phyloP scores from a whole-genome alignment of 352 stramenopile species.

The Phytophthora foliorum region DNA sequence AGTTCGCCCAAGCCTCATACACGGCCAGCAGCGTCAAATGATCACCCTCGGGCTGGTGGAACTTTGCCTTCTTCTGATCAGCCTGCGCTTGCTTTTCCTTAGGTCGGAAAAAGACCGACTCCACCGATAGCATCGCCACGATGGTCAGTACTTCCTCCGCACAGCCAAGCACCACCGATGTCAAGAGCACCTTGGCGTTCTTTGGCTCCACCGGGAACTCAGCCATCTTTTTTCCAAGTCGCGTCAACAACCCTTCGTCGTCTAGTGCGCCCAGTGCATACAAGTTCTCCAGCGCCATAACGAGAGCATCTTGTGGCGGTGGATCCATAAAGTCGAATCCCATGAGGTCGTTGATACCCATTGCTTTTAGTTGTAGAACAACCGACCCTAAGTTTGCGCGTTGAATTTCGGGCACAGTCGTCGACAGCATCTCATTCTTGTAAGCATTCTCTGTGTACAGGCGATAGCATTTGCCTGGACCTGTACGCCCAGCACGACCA shows the following conservation, averaged over 20 bases:
- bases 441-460: slow-evolving; percentile 99
- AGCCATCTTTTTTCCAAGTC: slow-evolving; percentile 98
- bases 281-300: slow-evolving; percentile 98
- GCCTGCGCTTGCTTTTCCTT: slow-evolving; percentile 99
- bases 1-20: slow-evolving; percentile 98
- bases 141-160: slow-evolving; percentile 99
- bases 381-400: slow-evolving; percentile 98
- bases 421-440: slow-evolving; percentile 98
- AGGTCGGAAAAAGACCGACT: slow-evolving; percentile 99
- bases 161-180: slow-evolving; percentile 97
- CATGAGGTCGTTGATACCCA: slow-evolving; percentile 99
- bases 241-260: slow-evolving; percentile 94
- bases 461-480: slow-evolving; percentile 99
- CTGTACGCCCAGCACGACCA: slow-evolving; percentile 97
- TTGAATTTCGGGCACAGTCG: slow-evolving; percentile 99
- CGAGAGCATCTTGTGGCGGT: slow-evolving; percentile 96
- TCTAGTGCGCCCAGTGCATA: slow-evolving; percentile 98
- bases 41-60: slow-evolving; percentile 98
- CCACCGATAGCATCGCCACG: slow-evolving; percentile 98
- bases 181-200: slow-evolving; percentile 99
- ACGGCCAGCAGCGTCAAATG: slow-evolving; percentile 98
- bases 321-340: slow-evolving; percentile 99
- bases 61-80: slow-evolving; percentile 99
- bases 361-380: slow-evolving; percentile 99
- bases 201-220: slow-evolving; percentile 99